Evolutionary conservation across 192 early-diverging fungal species (phyloP).

Genomic region (Podochytrium sp.): DNA sequence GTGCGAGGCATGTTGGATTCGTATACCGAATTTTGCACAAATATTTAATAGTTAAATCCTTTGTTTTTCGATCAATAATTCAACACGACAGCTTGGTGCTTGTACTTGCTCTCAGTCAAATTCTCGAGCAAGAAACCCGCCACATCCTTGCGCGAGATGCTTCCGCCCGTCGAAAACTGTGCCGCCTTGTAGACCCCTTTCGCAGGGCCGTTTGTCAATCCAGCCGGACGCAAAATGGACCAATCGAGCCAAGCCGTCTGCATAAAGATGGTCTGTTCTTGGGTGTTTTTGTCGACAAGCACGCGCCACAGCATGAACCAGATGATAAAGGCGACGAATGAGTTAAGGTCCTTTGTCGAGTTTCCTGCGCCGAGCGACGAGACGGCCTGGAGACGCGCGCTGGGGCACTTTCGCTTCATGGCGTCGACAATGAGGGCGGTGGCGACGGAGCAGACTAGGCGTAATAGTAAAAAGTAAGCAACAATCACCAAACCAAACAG

Average conservation of each 20-base stretch:
- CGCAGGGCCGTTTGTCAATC: background rate
- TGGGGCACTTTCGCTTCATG: background rate
- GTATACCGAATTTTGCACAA: slow-evolving; percentile 15
- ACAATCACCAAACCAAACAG: background rate
- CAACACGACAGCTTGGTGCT: background rate
- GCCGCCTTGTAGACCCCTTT: background rate
- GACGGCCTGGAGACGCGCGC: background rate
- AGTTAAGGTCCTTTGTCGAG: background rate
- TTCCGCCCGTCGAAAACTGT: background rate
- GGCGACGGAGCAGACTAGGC: background rate
- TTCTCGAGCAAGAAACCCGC: background rate
- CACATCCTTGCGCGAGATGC: slow-evolving; percentile 1
- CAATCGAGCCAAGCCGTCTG: slow-evolving; percentile 1
- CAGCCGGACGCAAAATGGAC: background rate
- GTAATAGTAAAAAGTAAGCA: background rate
- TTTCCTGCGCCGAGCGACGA: background rate
- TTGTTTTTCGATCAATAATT: background rate
- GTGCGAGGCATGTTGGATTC: background rate
- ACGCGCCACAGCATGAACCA: background rate
- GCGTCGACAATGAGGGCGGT: slow-evolving; percentile 1
- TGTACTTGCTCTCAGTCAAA: background rate
- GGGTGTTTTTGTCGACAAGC: slow-evolving; percentile 4
- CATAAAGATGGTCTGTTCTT: slow-evolving; percentile 8
- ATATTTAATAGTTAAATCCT: background rate
- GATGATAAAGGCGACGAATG: background rate